phyloP scores from a whole-genome alignment of 768 basidiomycete genomes.

The Suillus ampliporus region DNA sequence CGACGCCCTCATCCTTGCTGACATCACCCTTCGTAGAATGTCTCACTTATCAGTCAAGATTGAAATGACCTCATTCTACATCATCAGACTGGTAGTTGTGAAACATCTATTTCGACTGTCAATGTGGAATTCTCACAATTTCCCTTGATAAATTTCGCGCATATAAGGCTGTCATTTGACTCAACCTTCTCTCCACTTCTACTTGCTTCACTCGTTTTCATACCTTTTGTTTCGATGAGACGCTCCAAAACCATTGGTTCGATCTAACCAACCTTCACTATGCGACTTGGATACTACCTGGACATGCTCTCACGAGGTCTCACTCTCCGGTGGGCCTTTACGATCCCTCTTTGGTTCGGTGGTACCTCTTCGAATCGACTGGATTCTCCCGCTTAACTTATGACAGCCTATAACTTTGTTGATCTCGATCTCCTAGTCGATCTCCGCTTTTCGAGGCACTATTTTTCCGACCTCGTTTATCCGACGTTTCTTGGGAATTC shows the following conservation, averaged over 20 bases:
- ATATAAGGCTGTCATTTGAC: neutral
- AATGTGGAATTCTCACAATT: neutral
- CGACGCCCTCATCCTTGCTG: neutral
- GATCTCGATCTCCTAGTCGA: neutral
- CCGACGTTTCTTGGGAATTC: neutral
- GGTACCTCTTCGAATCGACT: neutral
- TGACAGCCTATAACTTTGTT: neutral
- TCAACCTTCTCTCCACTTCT: neutral
- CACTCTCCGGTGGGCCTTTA: too few relatives aligned
- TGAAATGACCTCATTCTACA: neutral
- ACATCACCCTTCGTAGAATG: neutral
- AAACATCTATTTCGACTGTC: too few relatives aligned
- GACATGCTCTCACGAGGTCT: neutral
- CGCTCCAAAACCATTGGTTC: neutral
- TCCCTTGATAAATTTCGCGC: neutral
- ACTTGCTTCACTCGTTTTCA: neutral
- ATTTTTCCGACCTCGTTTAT: neutral
- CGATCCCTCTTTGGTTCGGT: neutral
- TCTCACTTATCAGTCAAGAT: neutral
- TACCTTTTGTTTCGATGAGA: neutral
- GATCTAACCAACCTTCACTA: neutral
- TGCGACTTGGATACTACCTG: neutral
- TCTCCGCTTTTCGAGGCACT: neutral
- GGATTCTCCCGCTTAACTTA: neutral
- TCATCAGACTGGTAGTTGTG: too few relatives aligned